Evolutionary conservation across 164 flowering plant genomes (phyloP).

Genomic region (Umbilicus rupestris): DNA sequence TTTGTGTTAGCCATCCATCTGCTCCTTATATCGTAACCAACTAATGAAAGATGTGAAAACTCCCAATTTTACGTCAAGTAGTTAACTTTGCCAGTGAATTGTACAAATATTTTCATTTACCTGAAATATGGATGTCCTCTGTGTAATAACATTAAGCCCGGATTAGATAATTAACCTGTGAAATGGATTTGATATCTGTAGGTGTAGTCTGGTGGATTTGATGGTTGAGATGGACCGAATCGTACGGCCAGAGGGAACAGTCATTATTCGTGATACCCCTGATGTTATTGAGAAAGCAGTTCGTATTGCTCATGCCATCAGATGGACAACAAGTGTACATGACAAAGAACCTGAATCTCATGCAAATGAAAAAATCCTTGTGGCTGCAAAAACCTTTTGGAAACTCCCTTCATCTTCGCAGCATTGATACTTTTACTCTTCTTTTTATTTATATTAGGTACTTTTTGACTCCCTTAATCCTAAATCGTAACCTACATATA

Average conservation of each 20-base stretch:
- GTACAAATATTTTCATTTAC: no score
- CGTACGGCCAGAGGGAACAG: slow-evolving; percentile 90
- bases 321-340: slow-evolving; percentile 54
- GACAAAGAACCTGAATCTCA: slow-evolving; percentile 70
- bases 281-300: slow-evolving; percentile 67
- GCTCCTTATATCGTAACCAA: no score
- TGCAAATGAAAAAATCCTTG: slow-evolving; percentile 67
- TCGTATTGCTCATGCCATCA: slow-evolving; percentile 58
- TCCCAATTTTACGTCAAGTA: not conserved
- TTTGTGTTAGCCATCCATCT: not conserved
- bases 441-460: not conserved
- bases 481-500: not conserved
- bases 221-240: slow-evolving; percentile 94
- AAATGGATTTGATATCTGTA: slow-evolving; percentile 13
- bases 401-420: slow-evolving; percentile 26
- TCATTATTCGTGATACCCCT: slow-evolving; percentile 64
- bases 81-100: not conserved
- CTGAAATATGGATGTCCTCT: no score
- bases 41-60: not conserved
- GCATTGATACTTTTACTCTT: not conserved
- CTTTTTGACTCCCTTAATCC: not conserved
- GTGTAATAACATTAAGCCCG: not conserved
- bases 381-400: slow-evolving; percentile 71
- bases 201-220: slow-evolving; percentile 86
- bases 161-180: not conserved